Conservation (phyloP, 2,329 filamentous ascomycete species). For the Fusarium foetens region DNA sequence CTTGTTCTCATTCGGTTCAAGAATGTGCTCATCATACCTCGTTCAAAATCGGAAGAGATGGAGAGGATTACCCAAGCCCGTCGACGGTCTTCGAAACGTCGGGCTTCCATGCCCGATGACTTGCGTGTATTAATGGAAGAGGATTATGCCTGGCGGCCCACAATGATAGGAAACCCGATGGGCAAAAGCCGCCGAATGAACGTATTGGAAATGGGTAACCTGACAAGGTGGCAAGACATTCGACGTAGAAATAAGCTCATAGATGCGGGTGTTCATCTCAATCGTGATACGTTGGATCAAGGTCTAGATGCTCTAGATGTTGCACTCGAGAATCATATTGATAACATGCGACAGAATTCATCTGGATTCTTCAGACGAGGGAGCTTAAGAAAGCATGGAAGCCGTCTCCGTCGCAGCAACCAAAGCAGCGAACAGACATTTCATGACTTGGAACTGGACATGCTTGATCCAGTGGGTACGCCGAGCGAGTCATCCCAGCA, state of each 20-base stretch:
- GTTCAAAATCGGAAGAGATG: constrained; percentile 65
- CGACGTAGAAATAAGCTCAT: constrained; percentile 68
- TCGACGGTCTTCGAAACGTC: constrained; percentile 59
- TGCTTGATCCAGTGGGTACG: constrained; percentile 31
- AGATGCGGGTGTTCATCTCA: constrained; percentile 55
- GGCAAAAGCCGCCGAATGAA: constrained; percentile 76
- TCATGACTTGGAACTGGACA: constrained; percentile 47
- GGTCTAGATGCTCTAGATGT: constrained; percentile 52
- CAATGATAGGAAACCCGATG: constrained; percentile 77
- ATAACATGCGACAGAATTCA: constrained; percentile 49
- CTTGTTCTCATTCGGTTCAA: constrained; percentile 72
- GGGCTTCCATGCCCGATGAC: constrained; percentile 54
- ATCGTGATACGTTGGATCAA: constrained; percentile 50
- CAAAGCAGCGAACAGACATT: constrained; percentile 44
- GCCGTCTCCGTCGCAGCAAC: constrained; percentile 44
- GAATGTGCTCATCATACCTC: constrained; percentile 74
- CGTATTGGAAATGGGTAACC: constrained; percentile 73
- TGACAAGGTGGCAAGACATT: constrained; percentile 80
- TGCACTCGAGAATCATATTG: constrained; percentile 52
- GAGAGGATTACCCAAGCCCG: constrained; percentile 61
- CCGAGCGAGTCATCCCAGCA: constrained; percentile 21
- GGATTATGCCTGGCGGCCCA: constrained; percentile 72
- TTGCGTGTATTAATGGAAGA: constrained; percentile 57
- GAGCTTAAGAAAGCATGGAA: constrained; percentile 40
- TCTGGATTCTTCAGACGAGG: constrained; percentile 47